phyloP scores from a whole-genome alignment of 306 rosid species.

The Trifolium repens region DNA sequence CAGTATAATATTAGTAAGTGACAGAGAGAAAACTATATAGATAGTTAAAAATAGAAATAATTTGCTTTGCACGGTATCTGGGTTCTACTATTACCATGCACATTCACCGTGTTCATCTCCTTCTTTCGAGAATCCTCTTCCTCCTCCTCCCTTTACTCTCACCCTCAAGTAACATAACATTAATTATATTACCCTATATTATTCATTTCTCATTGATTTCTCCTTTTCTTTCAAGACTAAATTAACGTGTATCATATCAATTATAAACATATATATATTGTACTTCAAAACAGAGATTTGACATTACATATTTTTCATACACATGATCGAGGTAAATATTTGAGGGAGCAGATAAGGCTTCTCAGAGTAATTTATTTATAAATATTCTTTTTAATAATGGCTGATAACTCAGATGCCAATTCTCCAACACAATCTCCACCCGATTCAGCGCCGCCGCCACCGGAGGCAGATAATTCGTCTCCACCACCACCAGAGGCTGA shows the following conservation, averaged over 20 bases:
- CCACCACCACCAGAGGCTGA: not conserved
- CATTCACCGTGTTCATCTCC: conserved; percentile 26
- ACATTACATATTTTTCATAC: not conserved
- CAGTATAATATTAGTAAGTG: conserved; percentile 12
- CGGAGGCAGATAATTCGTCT: too few species aligned
- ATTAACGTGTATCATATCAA: not conserved
- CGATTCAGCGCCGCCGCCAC: not conserved
- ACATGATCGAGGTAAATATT: conserved; percentile 3
- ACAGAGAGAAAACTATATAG: conserved; percentile 8
- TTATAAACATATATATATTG: too few species aligned
- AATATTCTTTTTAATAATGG: conserved; percentile 40
- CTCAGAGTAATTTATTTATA: conserved; percentile 45
- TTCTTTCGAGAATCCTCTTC: conserved; percentile 48
- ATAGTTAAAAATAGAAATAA: conserved; percentile 42
- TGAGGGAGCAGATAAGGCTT: conserved; percentile 53
- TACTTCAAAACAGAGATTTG: too few species aligned
- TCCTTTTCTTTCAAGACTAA: not conserved
- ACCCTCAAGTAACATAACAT: conserved; percentile 40
- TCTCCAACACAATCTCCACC: conserved; percentile 43
- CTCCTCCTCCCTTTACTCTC: conserved; percentile 46
- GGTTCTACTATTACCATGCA: conserved; percentile 39
- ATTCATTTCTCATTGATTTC: not conserved
- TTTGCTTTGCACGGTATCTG: conserved; percentile 6
- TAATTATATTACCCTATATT: not conserved
- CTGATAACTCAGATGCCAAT: conserved; percentile 12